Evolutionary conservation across 768 basidiomycete genomes (phyloP).

Genomic region (Hericium coralloides): DNA sequence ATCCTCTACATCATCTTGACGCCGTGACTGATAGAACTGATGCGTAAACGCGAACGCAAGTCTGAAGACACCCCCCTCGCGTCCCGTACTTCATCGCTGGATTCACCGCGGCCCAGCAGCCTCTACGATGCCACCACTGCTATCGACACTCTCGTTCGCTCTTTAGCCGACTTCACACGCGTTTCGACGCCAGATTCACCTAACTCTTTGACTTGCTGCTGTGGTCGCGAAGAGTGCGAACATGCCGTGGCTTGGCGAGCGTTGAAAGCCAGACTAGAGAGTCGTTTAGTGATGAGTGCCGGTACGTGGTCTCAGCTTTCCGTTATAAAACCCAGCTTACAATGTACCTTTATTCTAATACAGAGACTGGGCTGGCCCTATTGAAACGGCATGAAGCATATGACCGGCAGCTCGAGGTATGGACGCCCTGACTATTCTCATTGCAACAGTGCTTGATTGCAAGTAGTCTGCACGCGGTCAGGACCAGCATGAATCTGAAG

Average conservation of each 20-base stretch:
- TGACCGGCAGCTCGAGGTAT: constrained; percentile 62
- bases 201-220: constrained; percentile 47
- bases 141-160: constrained; percentile 73
- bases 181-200: constrained; percentile 66
- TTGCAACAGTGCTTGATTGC: not conserved
- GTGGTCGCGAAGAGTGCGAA: constrained; percentile 57
- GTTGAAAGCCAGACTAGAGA: constrained; percentile 65
- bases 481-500: not conserved
- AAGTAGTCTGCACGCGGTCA: constrained; percentile 15
- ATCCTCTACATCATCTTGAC: too few species aligned
- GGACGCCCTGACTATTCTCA: not conserved
- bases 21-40: not conserved
- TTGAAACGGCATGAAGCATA: constrained; percentile 83
- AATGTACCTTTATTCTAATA: not conserved
- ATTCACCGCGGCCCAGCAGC: constrained; percentile 21
- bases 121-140: constrained; percentile 30
- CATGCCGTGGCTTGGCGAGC: constrained; percentile 53
- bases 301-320: constrained; percentile 40
- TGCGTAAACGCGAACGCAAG: not conserved
- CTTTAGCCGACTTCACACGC: constrained; percentile 63
- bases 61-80: not conserved
- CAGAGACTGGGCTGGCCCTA: constrained; percentile 87
- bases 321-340: not conserved
- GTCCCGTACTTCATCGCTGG: constrained; percentile 6
- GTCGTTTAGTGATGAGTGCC: constrained; percentile 73